Evolutionary conservation across 2,329 filamentous ascomycete species (phyloP).

Genomic region (Sarocladium kiliense): DNA sequence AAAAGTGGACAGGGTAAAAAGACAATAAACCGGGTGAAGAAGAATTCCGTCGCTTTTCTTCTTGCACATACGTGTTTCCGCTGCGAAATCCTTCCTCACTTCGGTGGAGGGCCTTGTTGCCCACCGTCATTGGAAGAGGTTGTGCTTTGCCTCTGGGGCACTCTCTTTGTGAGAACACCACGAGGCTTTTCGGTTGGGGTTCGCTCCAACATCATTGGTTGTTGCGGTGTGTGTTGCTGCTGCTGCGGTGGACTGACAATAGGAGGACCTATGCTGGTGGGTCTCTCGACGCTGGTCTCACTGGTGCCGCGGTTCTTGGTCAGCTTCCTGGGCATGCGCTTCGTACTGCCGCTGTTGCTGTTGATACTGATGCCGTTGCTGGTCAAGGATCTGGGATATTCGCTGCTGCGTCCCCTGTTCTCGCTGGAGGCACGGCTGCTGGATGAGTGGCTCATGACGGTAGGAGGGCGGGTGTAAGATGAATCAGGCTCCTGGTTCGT

Average conservation of each 20-base stretch:
- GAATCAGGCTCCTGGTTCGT: constrained; percentile 19
- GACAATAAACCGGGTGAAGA: background rate
- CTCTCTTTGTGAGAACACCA: constrained; percentile 32
- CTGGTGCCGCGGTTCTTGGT: constrained; percentile 34
- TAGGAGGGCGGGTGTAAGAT: constrained; percentile 17
- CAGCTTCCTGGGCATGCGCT: constrained; percentile 35
- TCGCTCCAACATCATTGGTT: too few species aligned
- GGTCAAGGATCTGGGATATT: background rate
- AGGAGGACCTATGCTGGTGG: background rate
- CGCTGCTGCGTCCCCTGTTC: constrained; percentile 15
- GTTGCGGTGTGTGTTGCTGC: constrained; percentile 3
- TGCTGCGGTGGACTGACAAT: background rate
- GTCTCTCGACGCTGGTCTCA: constrained; percentile 19
- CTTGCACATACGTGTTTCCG: too few species aligned
- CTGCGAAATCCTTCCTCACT: background rate
- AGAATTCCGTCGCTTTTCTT: background rate
- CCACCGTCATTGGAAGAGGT: background rate
- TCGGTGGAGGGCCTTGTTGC: background rate
- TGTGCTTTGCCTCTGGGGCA: constrained; percentile 15
- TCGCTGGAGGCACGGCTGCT: constrained; percentile 27
- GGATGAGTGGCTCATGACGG: constrained; percentile 8
- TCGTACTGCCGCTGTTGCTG: constrained; percentile 16
- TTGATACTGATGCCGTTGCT: constrained; percentile 8
- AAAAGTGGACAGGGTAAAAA: background rate
- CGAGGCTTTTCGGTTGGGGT: constrained; percentile 19